Conservation (phyloP, 192 early-diverging fungal species). For the Phycomyces blakesleeanus region DNA sequence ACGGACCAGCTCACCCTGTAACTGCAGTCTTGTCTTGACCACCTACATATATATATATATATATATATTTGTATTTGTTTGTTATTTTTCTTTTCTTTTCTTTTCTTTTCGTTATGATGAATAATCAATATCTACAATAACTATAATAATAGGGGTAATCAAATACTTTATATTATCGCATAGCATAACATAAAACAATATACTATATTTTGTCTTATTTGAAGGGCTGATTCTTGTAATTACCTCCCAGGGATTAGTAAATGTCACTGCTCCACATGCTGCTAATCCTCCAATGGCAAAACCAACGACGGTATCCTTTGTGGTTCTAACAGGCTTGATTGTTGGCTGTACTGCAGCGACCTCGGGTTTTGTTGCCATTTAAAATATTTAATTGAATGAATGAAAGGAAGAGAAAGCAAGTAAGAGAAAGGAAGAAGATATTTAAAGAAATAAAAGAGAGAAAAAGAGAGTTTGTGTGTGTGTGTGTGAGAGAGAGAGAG, state of each 20-base stretch:
- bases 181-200: no score
- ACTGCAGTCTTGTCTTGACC: constrained; percentile 90
- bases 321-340: background rate
- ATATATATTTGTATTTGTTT: no score
- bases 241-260: constrained; percentile 96
- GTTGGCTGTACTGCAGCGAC: background rate
- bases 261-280: constrained; percentile 88
- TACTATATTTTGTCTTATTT: no score
- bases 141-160: no score
- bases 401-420: background rate
- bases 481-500: no score
- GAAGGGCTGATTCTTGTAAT: background rate
- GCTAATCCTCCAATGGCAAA: constrained; percentile 81
- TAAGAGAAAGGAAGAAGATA: background rate
- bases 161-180: no score
- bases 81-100: no score
- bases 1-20: constrained; percentile 82
- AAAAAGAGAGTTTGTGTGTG: no score
- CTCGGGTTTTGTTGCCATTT: background rate
- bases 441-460: background rate
- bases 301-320: constrained; percentile 41
- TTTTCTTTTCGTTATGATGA: no score
- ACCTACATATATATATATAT: no score
- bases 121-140: no score
- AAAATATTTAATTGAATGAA: no score